Evolutionary conservation across 2,329 filamentous ascomycete species (phyloP), one percentile per base, ranked within the genome.

Genomic region (Endothia cerciana): DNA sequence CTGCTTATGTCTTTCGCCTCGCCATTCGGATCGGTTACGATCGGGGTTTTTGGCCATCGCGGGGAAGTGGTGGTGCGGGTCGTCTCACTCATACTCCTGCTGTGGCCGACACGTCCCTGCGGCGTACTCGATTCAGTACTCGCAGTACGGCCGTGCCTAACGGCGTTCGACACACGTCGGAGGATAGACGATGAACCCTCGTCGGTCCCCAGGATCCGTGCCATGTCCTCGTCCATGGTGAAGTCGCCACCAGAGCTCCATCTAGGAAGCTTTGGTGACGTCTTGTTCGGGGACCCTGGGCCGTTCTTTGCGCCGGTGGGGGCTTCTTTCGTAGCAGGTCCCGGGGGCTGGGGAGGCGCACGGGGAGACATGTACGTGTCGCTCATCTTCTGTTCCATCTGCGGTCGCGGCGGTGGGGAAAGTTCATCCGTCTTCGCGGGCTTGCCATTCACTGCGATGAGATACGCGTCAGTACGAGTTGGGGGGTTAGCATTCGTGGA

Each of bases 181-280:
- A 98, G 82, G 68, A 97, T 91, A 0, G 92, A 94, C 33, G 92
- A 89, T 40, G 88, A 90, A 53, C 85, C 83, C 74, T 93, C 91
- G 67, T 94, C 92, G 25, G 87, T 89, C 49, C 89, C 91, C 67
- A 97, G 83, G 65, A 97, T 94, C 65, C 94, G 90, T 63, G 92
- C 91, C 87, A 97, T 93, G 74, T 98, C 95, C 77, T 97, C 94
- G 70, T 98, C 94, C 89, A 97, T 89, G 67, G 91, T 95, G 74
- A 97, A 95, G 70, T 97, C 93, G 63, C 89, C 92, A 62, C 92
- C 92, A 53, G 87, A 85, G 77, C 91, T 97, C 87, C 87, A 92
- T 73, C 89, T 85, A 70, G 90, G 87, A 69, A 92, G 80, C 72
- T 88, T 89, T 11, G 90, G 89, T 11, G 90, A 91, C 47, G 78